phyloP scores from a whole-genome alignment of 257 asterid genomes.

The Avicennia marina region DNA sequence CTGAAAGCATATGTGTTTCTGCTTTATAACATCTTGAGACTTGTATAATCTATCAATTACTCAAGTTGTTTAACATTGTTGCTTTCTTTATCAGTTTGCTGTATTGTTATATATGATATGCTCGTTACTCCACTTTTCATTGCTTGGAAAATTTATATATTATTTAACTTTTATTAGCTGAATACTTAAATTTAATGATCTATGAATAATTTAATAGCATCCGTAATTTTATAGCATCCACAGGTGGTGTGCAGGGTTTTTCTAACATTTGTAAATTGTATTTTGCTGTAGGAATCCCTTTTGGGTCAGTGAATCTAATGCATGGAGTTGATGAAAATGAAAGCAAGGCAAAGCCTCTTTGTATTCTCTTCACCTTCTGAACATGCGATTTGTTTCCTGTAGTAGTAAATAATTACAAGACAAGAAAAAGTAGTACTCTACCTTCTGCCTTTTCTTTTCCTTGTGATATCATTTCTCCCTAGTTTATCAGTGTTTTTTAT shows the following conservation, averaged over 20 bases:
- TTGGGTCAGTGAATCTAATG: slow-evolving; percentile 92
- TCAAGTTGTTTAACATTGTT: no score
- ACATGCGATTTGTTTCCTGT: slow-evolving; percentile 19
- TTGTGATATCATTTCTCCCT: neutral
- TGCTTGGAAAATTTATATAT: neutral
- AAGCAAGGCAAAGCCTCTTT: slow-evolving; percentile 93
- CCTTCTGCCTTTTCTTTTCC: slow-evolving; percentile 12
- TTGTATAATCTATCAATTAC: no score
- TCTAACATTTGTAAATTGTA: slow-evolving; percentile 15
- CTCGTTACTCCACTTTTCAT: neutral
- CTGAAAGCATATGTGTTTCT: no score
- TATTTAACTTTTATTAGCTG: neutral
- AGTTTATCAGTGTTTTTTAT: neutral
- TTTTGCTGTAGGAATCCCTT: slow-evolving; percentile 86
- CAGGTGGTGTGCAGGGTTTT: neutral
- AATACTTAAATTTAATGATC: neutral
- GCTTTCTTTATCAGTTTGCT: no score
- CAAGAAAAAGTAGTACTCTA: neutral
- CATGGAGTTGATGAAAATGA: slow-evolving; percentile 95
- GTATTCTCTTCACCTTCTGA: slow-evolving; percentile 57
- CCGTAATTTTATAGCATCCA: no score
- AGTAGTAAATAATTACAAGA: slow-evolving; percentile 5
- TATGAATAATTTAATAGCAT: no score
- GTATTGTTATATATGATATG: neutral
- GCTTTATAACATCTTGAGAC: no score